Evolutionary conservation across 176 grass and related monocot species (phyloP), one percentile per base, ranked within the genome.

Genomic region (Triticum timopheevii): DNA sequence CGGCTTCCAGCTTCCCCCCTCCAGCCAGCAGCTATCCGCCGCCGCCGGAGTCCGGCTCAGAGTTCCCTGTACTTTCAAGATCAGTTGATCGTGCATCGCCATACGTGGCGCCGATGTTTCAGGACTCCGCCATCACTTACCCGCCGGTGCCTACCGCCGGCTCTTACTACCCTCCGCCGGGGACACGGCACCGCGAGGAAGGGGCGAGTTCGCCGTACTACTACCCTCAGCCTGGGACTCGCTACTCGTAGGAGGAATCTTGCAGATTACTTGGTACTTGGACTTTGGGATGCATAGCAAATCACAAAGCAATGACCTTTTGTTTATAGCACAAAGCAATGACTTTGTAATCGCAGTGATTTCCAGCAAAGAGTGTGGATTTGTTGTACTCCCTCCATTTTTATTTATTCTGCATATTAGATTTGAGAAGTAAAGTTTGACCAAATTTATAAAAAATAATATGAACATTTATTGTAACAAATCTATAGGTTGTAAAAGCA

Each of bases 171-270:
- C 87, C 78, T 19, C 77, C 65, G 66, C 73, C 87, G 49, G 75
- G 44, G 77, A 44, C 66, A 33, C 76, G 76, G 68, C 62, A 82
- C 40, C 61, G 63, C 19, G 73, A 69, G 42, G 80, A 71, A 64
- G 52, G 54, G 10, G 80, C 28, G 15, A 54, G 73, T 44, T 12
- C 38, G 40, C 33, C 89, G 34, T 39, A 40, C n/a, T 92, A 50
- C 87, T 92, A 89, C 79, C 87, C 90, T 15, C 92, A 76, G 6
- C 83, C 83, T 8, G 71, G 85, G 45, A 34, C 15, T 34, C 79
- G 71, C 30, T 65, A 89, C 70, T 49, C 68, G 15, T 86, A 88
- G 27, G 70, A 59, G 54, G 54, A 59, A 19, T 54, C 50, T 54
- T 54, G 50, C 4, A 54, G 50, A 54, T 17, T 52, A 4, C 8